Conservation (phyloP, 177 flowering plant genomes). For the Vitis hybrid region DNA sequence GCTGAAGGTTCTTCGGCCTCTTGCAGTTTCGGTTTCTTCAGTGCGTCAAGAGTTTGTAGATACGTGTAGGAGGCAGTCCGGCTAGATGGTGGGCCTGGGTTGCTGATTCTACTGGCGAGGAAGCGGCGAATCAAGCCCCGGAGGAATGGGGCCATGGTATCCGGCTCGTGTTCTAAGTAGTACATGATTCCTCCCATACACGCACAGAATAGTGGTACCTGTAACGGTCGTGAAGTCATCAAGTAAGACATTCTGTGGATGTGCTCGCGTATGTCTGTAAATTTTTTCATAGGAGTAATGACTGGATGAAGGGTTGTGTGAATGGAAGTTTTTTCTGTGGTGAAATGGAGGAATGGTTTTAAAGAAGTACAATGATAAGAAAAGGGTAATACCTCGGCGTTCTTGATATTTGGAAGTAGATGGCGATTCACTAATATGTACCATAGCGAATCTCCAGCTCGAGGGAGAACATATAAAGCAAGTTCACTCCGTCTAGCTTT, state of each 20-base stretch:
- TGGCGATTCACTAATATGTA: constrained; percentile 84
- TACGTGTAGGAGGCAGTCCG: constrained; percentile 63
- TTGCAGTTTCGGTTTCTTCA: constrained; percentile 48
- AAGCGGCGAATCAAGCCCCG: constrained; percentile 91
- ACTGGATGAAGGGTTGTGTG: not conserved
- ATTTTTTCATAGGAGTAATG: not conserved
- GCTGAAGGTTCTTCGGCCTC: constrained; percentile 40
- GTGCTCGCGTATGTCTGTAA: too few species aligned
- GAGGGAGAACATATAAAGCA: constrained; percentile 92
- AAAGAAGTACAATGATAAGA: not conserved
- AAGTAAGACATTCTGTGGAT: not conserved
- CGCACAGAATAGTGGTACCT: constrained; percentile 83
- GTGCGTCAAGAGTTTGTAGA: constrained; percentile 56
- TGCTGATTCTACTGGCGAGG: constrained; percentile 92
- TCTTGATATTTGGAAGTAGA: constrained; percentile 77
- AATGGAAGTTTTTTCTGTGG: not conserved
- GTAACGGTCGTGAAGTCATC: constrained; percentile 8
- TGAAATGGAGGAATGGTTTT: not conserved
- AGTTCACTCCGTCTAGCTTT: constrained; percentile 85
- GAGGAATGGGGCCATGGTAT: constrained; percentile 96
- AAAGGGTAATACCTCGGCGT: constrained; percentile 72
- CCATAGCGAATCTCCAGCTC: constrained; percentile 94
- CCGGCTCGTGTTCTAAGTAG: constrained; percentile 92
- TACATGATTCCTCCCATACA: constrained; percentile 99
- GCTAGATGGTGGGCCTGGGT: constrained; percentile 51